These are phyloP conservation scores for Flaveria sonorensis DNA, from an alignment of 129 eudicot species.

Conservation along the genomic window DNA sequence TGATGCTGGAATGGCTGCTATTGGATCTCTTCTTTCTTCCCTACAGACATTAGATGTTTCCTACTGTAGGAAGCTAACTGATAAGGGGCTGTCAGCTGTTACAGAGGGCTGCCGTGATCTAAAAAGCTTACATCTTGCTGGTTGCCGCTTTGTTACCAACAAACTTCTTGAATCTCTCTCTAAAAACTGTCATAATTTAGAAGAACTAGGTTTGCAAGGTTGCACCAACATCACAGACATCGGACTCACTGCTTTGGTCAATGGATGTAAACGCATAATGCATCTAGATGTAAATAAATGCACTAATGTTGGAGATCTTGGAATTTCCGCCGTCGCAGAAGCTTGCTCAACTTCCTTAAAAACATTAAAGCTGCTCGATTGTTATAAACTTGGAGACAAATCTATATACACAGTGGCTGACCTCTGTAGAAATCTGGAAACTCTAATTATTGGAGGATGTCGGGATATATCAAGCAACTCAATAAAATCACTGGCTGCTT, in stretches of 20 bases:
- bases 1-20: constrained; percentile 69
- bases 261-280: constrained; percentile 65
- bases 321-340: constrained; percentile 55
- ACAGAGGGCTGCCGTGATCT: constrained; percentile 78
- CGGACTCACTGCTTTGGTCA: constrained; percentile 65
- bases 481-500: constrained; percentile 54
- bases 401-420: constrained; percentile 58
- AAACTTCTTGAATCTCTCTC: constrained; percentile 61
- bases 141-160: constrained; percentile 83
- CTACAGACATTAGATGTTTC: constrained; percentile 81
- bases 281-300: constrained; percentile 80
- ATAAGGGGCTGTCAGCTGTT: constrained; percentile 87
- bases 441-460: constrained; percentile 82
- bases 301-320: constrained; percentile 78
- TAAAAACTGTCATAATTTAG: constrained; percentile 61
- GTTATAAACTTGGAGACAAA: constrained; percentile 76
- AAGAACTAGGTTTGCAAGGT: constrained; percentile 69
- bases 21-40: constrained; percentile 66
- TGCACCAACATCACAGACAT: constrained; percentile 80
- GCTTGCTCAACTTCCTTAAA: constrained; percentile 68
- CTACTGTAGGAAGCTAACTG: constrained; percentile 75
- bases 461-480: constrained; percentile 69
- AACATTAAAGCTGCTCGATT: constrained; percentile 78
- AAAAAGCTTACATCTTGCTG: constrained; percentile 67
- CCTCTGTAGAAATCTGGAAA: constrained; percentile 73